Percentiles rank a stretch among this genome's conserved stretches.
Evolutionary conservation across 106 monocot species (phyloP).

Genomic region (Apostasia shenzhenica): DNA sequence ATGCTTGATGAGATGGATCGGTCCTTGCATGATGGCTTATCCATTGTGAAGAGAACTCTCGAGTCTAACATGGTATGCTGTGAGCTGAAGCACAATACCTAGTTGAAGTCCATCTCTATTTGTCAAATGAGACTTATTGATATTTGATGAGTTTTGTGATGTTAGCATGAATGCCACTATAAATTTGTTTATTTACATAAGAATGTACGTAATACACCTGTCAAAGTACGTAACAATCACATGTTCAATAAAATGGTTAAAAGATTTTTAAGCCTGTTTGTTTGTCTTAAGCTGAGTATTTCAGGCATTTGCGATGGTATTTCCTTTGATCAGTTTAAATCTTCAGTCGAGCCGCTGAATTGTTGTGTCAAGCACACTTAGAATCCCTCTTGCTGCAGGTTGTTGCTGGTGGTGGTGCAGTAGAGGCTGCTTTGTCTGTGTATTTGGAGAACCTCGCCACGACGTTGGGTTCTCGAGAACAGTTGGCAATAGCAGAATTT

Average conservation of each 20-base stretch:
- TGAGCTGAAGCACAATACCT: not conserved
- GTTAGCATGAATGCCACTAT: too few relatives aligned
- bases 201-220: too few relatives aligned
- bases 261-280: too few relatives aligned
- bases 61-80: constrained; percentile 76
- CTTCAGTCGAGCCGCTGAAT: too few relatives aligned
- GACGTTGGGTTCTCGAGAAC: constrained; percentile 70
- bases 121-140: not conserved
- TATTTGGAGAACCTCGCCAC: constrained; percentile 75
- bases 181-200: too few relatives aligned
- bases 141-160: too few relatives aligned
- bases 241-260: too few relatives aligned
- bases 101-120: not conserved
- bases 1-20: constrained; percentile 99
- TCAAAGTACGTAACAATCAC: too few relatives aligned
- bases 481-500: constrained; percentile 72
- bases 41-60: constrained; percentile 94
- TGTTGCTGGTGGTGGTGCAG: constrained; percentile 86
- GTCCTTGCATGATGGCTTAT: constrained; percentile 88
- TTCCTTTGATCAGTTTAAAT: too few relatives aligned
- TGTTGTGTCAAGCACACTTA: too few relatives aligned
- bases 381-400: constrained; percentile 26
- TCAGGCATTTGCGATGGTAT: too few relatives aligned
- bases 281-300: too few relatives aligned
- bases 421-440: constrained; percentile 69